A percentile compares a stretch with the other conserved stretches of the same genome.
Conservation (phyloP, 768 basidiomycete species). For the Mycena rebaudengoi region DNA sequence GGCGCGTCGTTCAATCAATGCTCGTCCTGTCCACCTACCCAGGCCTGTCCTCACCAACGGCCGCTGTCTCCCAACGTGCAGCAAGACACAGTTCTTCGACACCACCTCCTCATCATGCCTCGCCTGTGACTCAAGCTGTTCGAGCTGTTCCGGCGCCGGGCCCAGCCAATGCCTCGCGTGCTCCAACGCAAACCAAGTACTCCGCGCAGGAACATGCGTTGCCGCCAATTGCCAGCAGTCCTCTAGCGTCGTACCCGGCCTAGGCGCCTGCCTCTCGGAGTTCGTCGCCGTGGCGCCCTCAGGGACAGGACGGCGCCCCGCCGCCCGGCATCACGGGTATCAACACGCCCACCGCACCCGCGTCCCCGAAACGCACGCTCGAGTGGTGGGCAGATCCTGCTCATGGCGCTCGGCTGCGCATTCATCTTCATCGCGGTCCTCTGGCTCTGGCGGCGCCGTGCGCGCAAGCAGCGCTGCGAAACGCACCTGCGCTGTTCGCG, state of each 20-base stretch:
- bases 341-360: conserved; percentile 18
- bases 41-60: conserved; percentile 79
- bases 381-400: conserved; percentile 87
- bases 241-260: conserved; percentile 66
- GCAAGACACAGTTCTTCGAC: conserved; percentile 76
- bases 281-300: conserved; percentile 63
- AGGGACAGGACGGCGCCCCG: conserved; percentile 55
- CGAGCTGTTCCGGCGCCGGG: conserved; percentile 67
- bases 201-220: conserved; percentile 70
- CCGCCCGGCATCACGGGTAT: conserved; percentile 67
- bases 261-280: conserved; percentile 82
- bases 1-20: conserved; percentile 90
- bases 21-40: conserved; percentile 67
- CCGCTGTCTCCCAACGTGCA: conserved; percentile 80
- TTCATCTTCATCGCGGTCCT: conserved; percentile 77
- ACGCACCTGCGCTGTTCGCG: conserved; percentile 60
- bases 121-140: conserved; percentile 72
- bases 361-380: conserved; percentile 46
- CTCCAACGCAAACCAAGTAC: conserved; percentile 54
- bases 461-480: conserved; percentile 58
- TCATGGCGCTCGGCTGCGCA: conserved; percentile 83
- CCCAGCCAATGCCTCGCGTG: conserved; percentile 65
- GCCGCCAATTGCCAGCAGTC: conserved; percentile 65
- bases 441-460: conserved; percentile 76
- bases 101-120: conserved; percentile 66